Percentiles rank a stretch among this genome's conserved stretches.
These are phyloP conservation scores for Pseudogymnoascus pannorum DNA, from an alignment of 2,329 filamentous ascomycete genomes.

Conservation along the genomic window DNA sequence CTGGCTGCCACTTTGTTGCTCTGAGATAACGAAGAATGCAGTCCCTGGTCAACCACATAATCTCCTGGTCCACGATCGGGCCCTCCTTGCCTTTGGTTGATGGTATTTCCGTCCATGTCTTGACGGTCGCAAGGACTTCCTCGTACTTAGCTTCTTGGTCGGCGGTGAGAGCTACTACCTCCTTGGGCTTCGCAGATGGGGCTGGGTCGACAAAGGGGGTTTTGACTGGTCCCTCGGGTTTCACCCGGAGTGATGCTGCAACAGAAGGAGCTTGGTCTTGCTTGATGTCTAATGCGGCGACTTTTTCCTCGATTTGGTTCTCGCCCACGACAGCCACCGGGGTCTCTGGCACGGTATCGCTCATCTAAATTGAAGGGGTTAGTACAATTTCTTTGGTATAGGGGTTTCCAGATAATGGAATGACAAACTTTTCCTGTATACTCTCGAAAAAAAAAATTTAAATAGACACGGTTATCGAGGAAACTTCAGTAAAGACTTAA, in stretches of 20 bases:
- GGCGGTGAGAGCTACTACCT: constrained; percentile 47
- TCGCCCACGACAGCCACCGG: not conserved
- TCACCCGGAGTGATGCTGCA: constrained; percentile 20
- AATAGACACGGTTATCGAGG: not conserved
- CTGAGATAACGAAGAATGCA: constrained; percentile 89
- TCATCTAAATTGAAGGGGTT: not conserved
- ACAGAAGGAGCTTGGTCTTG: not conserved
- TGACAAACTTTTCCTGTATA: constrained; percentile 1
- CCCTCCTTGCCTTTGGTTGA: constrained; percentile 51
- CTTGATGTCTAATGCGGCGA: constrained; percentile 8
- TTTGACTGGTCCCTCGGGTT: constrained; percentile 35
- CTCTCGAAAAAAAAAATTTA: not conserved
- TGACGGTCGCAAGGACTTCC: constrained; percentile 62
- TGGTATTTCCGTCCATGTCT: constrained; percentile 63
- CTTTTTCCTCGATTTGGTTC: constrained; percentile 5
- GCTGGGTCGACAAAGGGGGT: constrained; percentile 26
- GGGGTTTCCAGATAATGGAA: not conserved
- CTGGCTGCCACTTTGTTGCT: constrained; percentile 81
- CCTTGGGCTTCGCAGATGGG: constrained; percentile 43
- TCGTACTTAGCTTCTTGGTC: constrained; percentile 82
- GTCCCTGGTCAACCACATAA: constrained; percentile 84
- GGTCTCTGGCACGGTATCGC: not conserved
- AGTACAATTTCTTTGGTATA: not conserved
- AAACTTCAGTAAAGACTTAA: not conserved
- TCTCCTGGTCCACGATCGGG: constrained; percentile 70